A percentile compares a stretch with the other conserved stretches of the same genome.
phyloP scores from a whole-genome alignment of 2,329 filamentous ascomycete genomes.

The Diaporthe sp. region DNA sequence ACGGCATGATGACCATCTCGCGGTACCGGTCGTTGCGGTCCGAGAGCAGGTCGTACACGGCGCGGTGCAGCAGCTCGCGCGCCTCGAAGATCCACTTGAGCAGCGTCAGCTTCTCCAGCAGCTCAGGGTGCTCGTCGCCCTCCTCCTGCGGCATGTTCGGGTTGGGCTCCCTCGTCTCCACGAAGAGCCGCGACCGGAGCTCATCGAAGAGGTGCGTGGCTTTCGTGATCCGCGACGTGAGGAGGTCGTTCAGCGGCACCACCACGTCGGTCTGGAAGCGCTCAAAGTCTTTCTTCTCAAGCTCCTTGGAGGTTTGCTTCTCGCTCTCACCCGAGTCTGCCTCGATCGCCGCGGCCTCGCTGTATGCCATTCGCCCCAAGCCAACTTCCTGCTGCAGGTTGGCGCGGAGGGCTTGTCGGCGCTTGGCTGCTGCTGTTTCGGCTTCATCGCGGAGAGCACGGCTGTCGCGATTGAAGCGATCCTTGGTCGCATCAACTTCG shows the following conservation, averaged over 20 bases:
- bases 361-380: constrained; percentile 82
- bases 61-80: constrained; percentile 86
- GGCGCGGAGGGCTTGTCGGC: constrained; percentile 72
- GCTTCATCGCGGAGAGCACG: constrained; percentile 69
- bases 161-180: constrained; percentile 73
- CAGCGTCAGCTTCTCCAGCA: constrained; percentile 92
- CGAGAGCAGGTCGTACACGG: constrained; percentile 84
- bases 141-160: constrained; percentile 93
- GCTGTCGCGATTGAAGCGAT: constrained; percentile 66
- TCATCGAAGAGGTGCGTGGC: constrained; percentile 83
- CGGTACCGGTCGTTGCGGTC: constrained; percentile 90
- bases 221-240: constrained; percentile 78
- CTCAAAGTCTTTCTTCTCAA: constrained; percentile 84
- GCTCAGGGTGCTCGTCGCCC: constrained; percentile 92
- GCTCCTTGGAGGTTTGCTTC: constrained; percentile 74
- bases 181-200: constrained; percentile 77
- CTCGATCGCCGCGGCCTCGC: constrained; percentile 85
- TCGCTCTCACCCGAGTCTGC: constrained; percentile 79
- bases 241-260: constrained; percentile 82
- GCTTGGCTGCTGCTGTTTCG: constrained; percentile 58
- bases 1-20: constrained; percentile 84
- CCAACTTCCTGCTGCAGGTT: constrained; percentile 85
- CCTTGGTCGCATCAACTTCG: constrained; percentile 77
- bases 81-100: constrained; percentile 98
- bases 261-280: constrained; percentile 85